A percentile compares a stretch with the other conserved stretches of the same genome.
Conservation (phyloP, 2,329 filamentous ascomycete species). For the Ceratocystis harringtonii region DNA sequence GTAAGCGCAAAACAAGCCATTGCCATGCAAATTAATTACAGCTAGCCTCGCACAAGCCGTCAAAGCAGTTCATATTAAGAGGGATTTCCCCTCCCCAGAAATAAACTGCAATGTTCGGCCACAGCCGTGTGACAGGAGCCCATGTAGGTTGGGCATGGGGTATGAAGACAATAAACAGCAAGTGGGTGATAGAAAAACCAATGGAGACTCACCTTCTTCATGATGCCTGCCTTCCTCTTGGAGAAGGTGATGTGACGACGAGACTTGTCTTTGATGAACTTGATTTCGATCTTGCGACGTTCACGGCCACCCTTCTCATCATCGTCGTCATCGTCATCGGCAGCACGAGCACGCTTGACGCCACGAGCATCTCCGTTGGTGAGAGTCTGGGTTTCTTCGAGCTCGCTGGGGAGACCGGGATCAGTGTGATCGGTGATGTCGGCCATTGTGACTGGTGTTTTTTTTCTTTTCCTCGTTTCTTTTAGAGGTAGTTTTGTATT, state of each 20-base stretch:
- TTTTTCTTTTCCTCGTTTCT: background rate
- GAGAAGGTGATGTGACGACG: constrained; percentile 98
- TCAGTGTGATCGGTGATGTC: constrained; percentile 68
- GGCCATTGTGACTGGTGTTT: constrained; percentile 41
- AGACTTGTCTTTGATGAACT: constrained; percentile 99
- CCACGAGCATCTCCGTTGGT: constrained; percentile 57
- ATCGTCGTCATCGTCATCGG: constrained; percentile 92
- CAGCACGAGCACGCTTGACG: constrained; percentile 71
- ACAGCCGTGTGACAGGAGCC: background rate
- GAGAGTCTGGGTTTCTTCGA: constrained; percentile 55
- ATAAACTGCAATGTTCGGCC: background rate
- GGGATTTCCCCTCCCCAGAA: background rate
- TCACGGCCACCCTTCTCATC: constrained; percentile 96
- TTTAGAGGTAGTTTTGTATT: background rate
- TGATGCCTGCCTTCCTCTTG: constrained; percentile 98
- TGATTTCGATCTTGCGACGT: constrained; percentile 99
- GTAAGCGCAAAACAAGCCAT: background rate
- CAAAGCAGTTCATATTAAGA: background rate
- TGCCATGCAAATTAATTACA: background rate
- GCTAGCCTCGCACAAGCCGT: background rate
- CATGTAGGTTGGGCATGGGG: background rate
- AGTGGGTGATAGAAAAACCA: background rate
- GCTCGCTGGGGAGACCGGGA: constrained; percentile 52
- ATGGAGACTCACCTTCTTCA: constrained; percentile 79
- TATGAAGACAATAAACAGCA: background rate